Percentiles rank a stretch among this genome's conserved stretches.
phyloP scores from a whole-genome alignment of 2,329 filamentous ascomycete species.

The Lachnellula willkommii region DNA sequence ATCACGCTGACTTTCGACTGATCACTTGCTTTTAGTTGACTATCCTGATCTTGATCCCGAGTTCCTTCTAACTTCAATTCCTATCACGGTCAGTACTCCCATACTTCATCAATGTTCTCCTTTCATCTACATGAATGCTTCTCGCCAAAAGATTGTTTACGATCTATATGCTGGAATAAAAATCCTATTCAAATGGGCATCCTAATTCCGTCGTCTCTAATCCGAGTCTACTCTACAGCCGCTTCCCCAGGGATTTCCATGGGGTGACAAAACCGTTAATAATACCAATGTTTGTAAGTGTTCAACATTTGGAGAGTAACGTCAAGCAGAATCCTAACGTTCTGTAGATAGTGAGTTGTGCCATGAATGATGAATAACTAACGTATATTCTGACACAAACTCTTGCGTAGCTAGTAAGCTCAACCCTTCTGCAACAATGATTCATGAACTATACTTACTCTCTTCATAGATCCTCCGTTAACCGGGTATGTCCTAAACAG shows the following conservation, averaged over 20 bases:
- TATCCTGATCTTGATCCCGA: background rate
- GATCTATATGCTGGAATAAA: background rate
- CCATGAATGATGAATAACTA: background rate
- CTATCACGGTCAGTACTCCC: constrained; percentile 6
- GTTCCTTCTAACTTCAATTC: background rate
- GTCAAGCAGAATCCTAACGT: background rate
- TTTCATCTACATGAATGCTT: background rate
- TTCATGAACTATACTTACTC: background rate
- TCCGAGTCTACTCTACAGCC: constrained; percentile 24
- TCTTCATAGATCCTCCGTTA: constrained; percentile 5
- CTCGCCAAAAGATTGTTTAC: background rate
- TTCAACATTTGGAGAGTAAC: background rate
- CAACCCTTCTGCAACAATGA: background rate
- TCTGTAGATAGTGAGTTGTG: constrained; percentile 6
- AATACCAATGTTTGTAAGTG: constrained; percentile 33
- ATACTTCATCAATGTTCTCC: background rate
- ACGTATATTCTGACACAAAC: background rate
- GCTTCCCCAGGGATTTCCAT: constrained; percentile 45
- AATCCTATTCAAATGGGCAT: background rate
- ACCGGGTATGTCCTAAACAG: constrained; percentile 7
- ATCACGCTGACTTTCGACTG: background rate
- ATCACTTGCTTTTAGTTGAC: background rate
- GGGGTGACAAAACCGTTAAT: constrained; percentile 41
- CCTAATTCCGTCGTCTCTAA: background rate
- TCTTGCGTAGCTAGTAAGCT: constrained; percentile 5